A percentile compares a stretch with the other conserved stretches of the same genome.
phyloP scores from a whole-genome alignment of 1,284 basidiomycete genomes.

The Takashimella koratensis region DNA sequence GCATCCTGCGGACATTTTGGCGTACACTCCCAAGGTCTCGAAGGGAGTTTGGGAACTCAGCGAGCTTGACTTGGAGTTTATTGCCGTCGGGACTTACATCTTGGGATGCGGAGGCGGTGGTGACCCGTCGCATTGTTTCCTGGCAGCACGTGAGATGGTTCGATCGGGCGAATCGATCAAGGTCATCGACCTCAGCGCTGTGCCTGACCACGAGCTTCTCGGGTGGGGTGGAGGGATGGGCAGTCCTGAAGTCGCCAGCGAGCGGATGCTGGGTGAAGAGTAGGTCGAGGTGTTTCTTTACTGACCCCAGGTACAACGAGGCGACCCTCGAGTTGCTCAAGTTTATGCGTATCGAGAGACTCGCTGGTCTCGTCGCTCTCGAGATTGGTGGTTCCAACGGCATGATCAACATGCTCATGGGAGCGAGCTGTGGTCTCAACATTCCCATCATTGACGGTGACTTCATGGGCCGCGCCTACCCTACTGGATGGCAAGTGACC shows the following conservation, averaged over 20 bases:
- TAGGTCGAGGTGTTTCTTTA: slow-evolving; percentile 1
- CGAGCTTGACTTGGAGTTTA: slow-evolving; percentile 40
- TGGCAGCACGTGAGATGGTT: slow-evolving; percentile 30
- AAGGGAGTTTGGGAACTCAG: slow-evolving; percentile 32
- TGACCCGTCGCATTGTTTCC: slow-evolving; percentile 19
- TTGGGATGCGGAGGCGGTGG: slow-evolving; percentile 43
- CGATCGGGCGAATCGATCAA: slow-evolving; percentile 24
- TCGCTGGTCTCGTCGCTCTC: slow-evolving; percentile 14
- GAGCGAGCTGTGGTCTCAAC: slow-evolving; percentile 35
- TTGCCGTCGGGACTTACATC: slow-evolving; percentile 40
- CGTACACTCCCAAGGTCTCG: slow-evolving; percentile 28
- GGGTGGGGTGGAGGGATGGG: slow-evolving; percentile 52
- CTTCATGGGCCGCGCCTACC: slow-evolving; percentile 35
- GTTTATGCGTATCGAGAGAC: slow-evolving; percentile 14
- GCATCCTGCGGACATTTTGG: slow-evolving; percentile 15
- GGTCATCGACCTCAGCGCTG: slow-evolving; percentile 28
- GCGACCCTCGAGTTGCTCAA: slow-evolving; percentile 14
- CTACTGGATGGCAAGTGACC: slow-evolving; percentile 31
- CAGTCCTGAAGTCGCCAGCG: slow-evolving; percentile 51
- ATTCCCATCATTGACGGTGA: slow-evolving; percentile 55
- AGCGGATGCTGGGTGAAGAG: slow-evolving; percentile 24
- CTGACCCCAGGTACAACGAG: slow-evolving; percentile 14
- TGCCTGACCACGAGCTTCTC: slow-evolving; percentile 16
- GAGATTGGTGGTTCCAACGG: slow-evolving; percentile 59
- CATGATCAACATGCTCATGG: slow-evolving; percentile 55